Evolutionary conservation across 345 rosid genomes (phyloP).

Genomic region (Mangifera indica): DNA sequence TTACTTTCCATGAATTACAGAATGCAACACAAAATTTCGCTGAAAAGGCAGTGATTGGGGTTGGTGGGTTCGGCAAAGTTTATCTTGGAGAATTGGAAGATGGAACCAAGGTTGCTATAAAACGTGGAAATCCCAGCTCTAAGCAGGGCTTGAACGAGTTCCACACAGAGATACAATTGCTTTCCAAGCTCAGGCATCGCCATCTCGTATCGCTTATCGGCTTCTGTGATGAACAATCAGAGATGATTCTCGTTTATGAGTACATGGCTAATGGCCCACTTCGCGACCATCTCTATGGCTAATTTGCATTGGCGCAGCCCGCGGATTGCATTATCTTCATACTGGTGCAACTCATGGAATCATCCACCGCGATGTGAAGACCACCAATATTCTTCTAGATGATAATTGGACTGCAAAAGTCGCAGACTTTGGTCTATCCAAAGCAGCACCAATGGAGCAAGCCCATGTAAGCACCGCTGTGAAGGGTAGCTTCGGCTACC

Average conservation of each 20-base stretch:
- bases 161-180: slow-evolving; percentile 86
- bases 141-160: slow-evolving; percentile 84
- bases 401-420: slow-evolving; percentile 79
- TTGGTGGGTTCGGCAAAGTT: slow-evolving; percentile 89
- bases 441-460: slow-evolving; percentile 66
- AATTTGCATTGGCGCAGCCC: slow-evolving; percentile 79
- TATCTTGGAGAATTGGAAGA: slow-evolving; percentile 62
- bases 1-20: slow-evolving; percentile 60
- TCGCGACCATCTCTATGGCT: slow-evolving; percentile 77
- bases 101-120: slow-evolving; percentile 63
- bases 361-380: slow-evolving; percentile 86
- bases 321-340: slow-evolving; percentile 84
- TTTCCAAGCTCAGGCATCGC: slow-evolving; percentile 77
- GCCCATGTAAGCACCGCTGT: slow-evolving; percentile 85
- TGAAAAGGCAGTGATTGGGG: slow-evolving; percentile 70
- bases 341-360: slow-evolving; percentile 73
- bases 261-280: slow-evolving; percentile 83
- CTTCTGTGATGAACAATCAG: slow-evolving; percentile 68
- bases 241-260: slow-evolving; percentile 91
- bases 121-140: slow-evolving; percentile 65
- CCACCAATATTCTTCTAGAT: slow-evolving; percentile 82
- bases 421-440: slow-evolving; percentile 78
- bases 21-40: slow-evolving; percentile 66
- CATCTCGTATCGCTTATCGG: slow-evolving; percentile 81
- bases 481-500: slow-evolving; percentile 87